These are phyloP conservation scores for Tuber calosporum DNA, from an alignment of 495 filamentous ascomycete genomes.

Conservation along the genomic window DNA sequence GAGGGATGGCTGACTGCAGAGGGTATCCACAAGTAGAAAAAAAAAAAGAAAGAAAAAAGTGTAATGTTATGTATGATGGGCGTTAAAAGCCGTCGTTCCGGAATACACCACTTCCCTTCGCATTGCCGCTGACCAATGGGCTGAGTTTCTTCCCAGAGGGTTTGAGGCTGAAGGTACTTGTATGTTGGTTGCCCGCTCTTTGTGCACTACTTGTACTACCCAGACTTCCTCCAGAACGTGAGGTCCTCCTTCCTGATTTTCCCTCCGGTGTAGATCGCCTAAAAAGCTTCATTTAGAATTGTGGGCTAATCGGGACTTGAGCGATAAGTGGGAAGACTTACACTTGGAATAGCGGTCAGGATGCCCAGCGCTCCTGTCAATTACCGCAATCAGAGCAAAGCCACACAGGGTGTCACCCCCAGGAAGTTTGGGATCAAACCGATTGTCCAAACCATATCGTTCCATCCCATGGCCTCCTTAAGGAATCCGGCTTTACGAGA, in stretches of 20 bases:
- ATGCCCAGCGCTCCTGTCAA: conserved; percentile 20
- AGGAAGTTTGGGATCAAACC: conserved; percentile 31
- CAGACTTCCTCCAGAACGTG: conserved; percentile 5
- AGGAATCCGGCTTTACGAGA: conserved; percentile 51
- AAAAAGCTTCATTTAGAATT: background rate
- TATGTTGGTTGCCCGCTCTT: no score
- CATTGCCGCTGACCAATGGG: background rate
- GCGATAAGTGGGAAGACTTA: conserved; percentile 12
- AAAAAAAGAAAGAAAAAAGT: no score
- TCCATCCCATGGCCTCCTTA: conserved; percentile 54
- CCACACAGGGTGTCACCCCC: background rate
- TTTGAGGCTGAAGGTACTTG: background rate
- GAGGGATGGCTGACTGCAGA: background rate
- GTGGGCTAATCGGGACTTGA: background rate
- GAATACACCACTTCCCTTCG: background rate
- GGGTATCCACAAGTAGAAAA: background rate
- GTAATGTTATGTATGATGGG: background rate
- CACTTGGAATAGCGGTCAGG: conserved; percentile 25
- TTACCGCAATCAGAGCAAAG: conserved; percentile 4
- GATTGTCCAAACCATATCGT: conserved; percentile 53
- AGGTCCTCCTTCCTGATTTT: conserved; percentile 22
- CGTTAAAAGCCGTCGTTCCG: background rate
- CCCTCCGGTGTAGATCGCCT: conserved; percentile 34
- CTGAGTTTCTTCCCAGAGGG: background rate
- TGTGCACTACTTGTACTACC: background rate